Conservation (phyloP, 2,329 filamentous ascomycete species). For the Monilinia fructicola region DNA sequence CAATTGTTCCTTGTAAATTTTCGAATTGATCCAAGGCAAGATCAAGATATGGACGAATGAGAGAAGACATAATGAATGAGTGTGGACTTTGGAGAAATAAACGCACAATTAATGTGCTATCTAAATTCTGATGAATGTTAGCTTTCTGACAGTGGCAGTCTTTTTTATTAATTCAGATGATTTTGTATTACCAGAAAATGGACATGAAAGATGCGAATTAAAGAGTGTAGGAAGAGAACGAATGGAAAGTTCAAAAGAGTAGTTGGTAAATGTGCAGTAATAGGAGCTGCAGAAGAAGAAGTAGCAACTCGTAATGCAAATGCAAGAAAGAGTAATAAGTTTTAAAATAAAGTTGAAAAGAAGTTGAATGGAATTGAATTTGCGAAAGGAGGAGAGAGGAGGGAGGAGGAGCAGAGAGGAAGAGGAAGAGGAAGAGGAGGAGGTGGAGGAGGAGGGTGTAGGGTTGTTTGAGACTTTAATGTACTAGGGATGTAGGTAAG, state of each 20-base stretch:
- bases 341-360: not conserved
- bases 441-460: not conserved
- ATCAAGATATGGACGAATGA: slow-evolving; percentile 35
- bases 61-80: slow-evolving; percentile 31
- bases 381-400: not conserved
- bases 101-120: slow-evolving; percentile 33
- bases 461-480: too few relatives aligned
- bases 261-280: slow-evolving; percentile 19
- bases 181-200: slow-evolving; percentile 33
- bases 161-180: not conserved
- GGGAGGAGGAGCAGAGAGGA: not conserved
- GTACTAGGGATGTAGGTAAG: too few relatives aligned
- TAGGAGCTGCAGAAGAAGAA: slow-evolving; percentile 13
- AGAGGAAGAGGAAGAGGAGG: too few relatives aligned
- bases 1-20: slow-evolving; percentile 35
- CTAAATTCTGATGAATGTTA: slow-evolving; percentile 32
- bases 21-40: slow-evolving; percentile 35
- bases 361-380: not conserved
- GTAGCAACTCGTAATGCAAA: not conserved
- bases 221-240: slow-evolving; percentile 33
- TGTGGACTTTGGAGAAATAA: slow-evolving; percentile 3
- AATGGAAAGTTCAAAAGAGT: slow-evolving; percentile 19
- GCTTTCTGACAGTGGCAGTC: not conserved
- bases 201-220: slow-evolving; percentile 38
- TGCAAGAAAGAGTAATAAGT: not conserved